A percentile compares a stretch with the other conserved stretches of the same genome.
phyloP scores from a whole-genome alignment of 2,329 filamentous ascomycete genomes.

The Didymellaceae sp. region DNA sequence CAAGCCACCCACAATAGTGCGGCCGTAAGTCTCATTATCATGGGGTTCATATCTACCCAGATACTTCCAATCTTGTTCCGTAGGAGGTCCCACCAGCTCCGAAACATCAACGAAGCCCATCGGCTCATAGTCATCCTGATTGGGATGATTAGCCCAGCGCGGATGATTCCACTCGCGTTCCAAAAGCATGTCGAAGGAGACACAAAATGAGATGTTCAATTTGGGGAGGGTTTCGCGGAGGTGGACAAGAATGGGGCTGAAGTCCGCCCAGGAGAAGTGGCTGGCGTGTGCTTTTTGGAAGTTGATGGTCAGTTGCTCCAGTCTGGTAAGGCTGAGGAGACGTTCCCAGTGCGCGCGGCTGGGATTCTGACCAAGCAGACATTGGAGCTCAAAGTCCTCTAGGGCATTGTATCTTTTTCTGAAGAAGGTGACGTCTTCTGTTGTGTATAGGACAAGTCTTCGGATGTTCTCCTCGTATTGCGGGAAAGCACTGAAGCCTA shows the following conservation, averaged over 20 bases:
- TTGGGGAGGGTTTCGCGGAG: conserved; percentile 16
- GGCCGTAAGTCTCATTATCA: neutral
- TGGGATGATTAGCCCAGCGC: conserved; percentile 5
- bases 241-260: conserved; percentile 19
- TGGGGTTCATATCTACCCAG: conserved; percentile 14
- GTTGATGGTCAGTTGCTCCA: conserved; percentile 19
- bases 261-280: conserved; percentile 17
- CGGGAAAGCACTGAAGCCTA: neutral
- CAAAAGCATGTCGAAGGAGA: conserved; percentile 23
- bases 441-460: neutral
- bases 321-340: conserved; percentile 14
- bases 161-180: conserved; percentile 13
- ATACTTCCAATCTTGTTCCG: conserved; percentile 17
- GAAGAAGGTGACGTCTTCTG: too few species aligned
- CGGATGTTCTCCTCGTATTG: conserved; percentile 15
- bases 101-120: conserved; percentile 21
- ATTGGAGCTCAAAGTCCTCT: neutral
- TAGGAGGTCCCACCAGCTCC: conserved; percentile 18
- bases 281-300: conserved; percentile 13
- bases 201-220: conserved; percentile 14
- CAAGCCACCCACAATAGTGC: conserved; percentile 14
- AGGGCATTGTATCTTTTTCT: too few species aligned
- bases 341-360: conserved; percentile 8
- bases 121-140: conserved; percentile 13
- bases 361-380: neutral